Evolutionary conservation across 2,329 filamentous ascomycete species (phyloP).

Genomic region (Phialophora chinensis): DNA sequence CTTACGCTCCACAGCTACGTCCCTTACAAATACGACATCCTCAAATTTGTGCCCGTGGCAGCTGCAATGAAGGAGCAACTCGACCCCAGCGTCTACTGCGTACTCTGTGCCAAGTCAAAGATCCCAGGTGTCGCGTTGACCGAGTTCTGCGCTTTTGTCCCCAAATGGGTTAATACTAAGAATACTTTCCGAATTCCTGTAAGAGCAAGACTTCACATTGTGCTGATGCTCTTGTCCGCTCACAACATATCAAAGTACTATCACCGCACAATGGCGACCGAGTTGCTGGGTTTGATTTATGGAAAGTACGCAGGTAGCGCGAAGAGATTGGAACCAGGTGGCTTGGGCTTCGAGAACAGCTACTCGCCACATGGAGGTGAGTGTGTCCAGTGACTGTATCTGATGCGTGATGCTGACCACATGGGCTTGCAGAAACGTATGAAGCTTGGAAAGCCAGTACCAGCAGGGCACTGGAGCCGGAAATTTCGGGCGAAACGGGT

Average conservation of each 20-base stretch:
- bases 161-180: slow-evolving; percentile 46
- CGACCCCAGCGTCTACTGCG: slow-evolving; percentile 50
- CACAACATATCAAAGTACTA: too few species aligned
- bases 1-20: too few species aligned
- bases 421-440: too few species aligned
- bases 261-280: slow-evolving; percentile 49
- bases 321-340: slow-evolving; percentile 10
- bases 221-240: too few species aligned
- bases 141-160: slow-evolving; percentile 49
- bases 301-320: slow-evolving; percentile 17
- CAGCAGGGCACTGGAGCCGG: slow-evolving; percentile 1
- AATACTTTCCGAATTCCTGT: slow-evolving; percentile 50
- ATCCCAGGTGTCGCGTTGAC: slow-evolving; percentile 41
- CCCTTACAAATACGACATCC: slow-evolving; percentile 50
- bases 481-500: background rate
- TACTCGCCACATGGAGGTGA: slow-evolving; percentile 25
- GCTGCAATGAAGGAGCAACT: slow-evolving; percentile 49
- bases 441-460: background rate
- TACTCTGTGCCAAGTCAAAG: slow-evolving; percentile 48
- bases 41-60: slow-evolving; percentile 49
- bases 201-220: too few species aligned
- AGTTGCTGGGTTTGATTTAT: slow-evolving; percentile 46
- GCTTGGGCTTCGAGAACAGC: slow-evolving; percentile 16
- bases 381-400: too few species aligned
- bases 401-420: too few species aligned